Percentiles rank a stretch among this genome's conserved stretches.
Evolutionary conservation across 306 rosid species (phyloP).

Genomic region (Oxytropis ochrocephala): DNA sequence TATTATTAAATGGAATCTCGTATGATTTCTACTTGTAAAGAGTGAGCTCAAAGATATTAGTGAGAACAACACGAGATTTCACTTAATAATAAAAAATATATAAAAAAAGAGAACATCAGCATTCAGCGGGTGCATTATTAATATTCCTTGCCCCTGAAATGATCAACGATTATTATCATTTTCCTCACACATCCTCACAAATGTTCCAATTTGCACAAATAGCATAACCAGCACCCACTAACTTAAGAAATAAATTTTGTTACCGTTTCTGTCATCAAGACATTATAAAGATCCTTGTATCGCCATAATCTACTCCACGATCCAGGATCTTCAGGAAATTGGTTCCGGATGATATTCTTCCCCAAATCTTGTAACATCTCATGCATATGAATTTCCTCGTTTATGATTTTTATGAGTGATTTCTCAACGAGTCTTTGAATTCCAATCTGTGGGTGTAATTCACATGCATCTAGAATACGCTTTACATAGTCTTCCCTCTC

Average conservation of each 20-base stretch:
- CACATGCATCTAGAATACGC: not conserved
- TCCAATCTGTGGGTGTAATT: not conserved
- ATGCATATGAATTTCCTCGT: conserved; percentile 20
- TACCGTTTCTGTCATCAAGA: not conserved
- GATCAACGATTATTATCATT: no score
- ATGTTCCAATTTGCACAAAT: no score
- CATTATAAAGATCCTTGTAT: not conserved
- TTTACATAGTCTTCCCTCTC: not conserved
- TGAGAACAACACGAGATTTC: no score
- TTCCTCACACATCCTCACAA: no score
- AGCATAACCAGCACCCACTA: no score
- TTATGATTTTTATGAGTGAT: not conserved
- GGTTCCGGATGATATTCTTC: not conserved
- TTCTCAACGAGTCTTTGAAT: not conserved
- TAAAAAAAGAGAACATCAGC: no score
- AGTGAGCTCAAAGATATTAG: no score
- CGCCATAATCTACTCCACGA: conserved; percentile 12
- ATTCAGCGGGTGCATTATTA: no score
- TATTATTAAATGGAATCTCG: no score
- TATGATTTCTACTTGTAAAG: no score
- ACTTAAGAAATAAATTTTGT: not conserved
- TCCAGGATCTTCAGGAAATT: not conserved
- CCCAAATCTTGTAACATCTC: conserved; percentile 4
- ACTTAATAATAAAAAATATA: no score
- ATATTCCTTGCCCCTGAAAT: no score